Conservation (phyloP, 208 protist genomes). For the Leptomonas pyrrhocoris region DNA sequence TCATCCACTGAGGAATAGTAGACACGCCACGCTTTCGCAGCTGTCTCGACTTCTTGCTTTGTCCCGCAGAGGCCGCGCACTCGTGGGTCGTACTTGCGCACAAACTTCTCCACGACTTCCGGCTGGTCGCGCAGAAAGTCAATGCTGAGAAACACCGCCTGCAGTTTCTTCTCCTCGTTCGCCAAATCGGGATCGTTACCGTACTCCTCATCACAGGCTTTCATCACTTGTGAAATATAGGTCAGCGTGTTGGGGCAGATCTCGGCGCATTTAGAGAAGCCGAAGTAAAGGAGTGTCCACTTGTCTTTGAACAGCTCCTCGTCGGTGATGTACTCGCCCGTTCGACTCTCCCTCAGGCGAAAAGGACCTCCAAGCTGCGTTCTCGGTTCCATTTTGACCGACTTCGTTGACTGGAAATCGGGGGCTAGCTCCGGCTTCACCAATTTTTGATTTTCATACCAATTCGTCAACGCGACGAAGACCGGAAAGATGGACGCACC, state of each 20-base stretch:
- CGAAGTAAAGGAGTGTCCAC: constrained; percentile 89
- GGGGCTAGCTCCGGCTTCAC: constrained; percentile 45
- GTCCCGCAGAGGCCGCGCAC: constrained; percentile 69
- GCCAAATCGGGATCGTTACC: constrained; percentile 34
- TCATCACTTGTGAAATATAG: constrained; percentile 75
- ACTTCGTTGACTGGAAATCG: constrained; percentile 49
- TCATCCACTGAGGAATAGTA: constrained; percentile 88
- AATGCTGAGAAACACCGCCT: constrained; percentile 78
- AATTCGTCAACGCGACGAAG: constrained; percentile 47
- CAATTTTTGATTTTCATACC: constrained; percentile 49
- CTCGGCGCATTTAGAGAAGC: constrained; percentile 88
- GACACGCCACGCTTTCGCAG: constrained; percentile 72
- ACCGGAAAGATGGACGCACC: constrained; percentile 68
- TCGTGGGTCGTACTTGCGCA: constrained; percentile 62
- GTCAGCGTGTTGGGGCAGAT: constrained; percentile 76
- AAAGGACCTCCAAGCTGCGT: constrained; percentile 81
- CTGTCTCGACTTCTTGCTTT: constrained; percentile 50
- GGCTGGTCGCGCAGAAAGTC: constrained; percentile 82
- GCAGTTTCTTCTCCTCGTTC: constrained; percentile 52
- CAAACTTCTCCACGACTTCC: constrained; percentile 64
- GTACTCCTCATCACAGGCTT: constrained; percentile 47
- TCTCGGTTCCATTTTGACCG: constrained; percentile 45
- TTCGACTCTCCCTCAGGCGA: constrained; percentile 54
- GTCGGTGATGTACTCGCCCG: constrained; percentile 68
- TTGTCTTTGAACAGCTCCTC: constrained; percentile 70